Percentiles rank a stretch among this genome's conserved stretches.
These are phyloP conservation scores for Astrocystis sublimbata DNA, from an alignment of 495 filamentous ascomycete species.

Conservation along the genomic window DNA sequence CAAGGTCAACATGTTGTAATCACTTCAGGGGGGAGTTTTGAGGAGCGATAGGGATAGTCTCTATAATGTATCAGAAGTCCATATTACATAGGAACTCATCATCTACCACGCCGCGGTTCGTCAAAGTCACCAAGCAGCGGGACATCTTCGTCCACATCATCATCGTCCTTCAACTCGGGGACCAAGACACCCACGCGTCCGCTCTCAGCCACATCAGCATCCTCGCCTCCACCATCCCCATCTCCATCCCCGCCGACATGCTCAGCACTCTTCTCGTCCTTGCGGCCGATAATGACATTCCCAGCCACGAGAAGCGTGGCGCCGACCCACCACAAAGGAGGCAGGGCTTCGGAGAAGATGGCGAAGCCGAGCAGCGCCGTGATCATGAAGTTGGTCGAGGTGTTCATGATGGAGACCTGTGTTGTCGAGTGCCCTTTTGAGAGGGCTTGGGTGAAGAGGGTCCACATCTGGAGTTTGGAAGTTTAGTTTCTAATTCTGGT, in stretches of 20 bases:
- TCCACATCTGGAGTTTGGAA: slow-evolving; percentile 71
- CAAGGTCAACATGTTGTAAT: no score
- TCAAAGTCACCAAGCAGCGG: slow-evolving; percentile 29
- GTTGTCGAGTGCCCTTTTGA: slow-evolving; percentile 81
- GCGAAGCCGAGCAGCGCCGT: slow-evolving; percentile 81
- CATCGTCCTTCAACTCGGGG: slow-evolving; percentile 26
- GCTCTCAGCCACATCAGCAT: slow-evolving; percentile 17
- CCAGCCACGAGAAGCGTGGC: slow-evolving; percentile 82
- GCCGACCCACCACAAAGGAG: slow-evolving; percentile 85
- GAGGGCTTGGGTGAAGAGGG: slow-evolving; percentile 80
- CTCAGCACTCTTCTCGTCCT: slow-evolving; percentile 59
- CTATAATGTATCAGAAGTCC: no score
- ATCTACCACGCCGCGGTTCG: background rate
- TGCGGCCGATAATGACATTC: slow-evolving; percentile 85
- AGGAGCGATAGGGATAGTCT: no score
- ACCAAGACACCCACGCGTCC: slow-evolving; percentile 17
- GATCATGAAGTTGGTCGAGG: slow-evolving; percentile 86
- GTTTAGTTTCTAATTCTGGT: background rate
- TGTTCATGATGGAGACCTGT: slow-evolving; percentile 91
- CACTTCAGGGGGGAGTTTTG: no score
- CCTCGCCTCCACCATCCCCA: background rate
- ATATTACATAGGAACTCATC: background rate
- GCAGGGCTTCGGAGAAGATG: slow-evolving; percentile 71
- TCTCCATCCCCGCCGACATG: slow-evolving; percentile 5
- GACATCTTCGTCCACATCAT: slow-evolving; percentile 30